Evolutionary conservation across 2,329 filamentous ascomycete genomes (phyloP).

Genomic region (Phialophora expanda): DNA sequence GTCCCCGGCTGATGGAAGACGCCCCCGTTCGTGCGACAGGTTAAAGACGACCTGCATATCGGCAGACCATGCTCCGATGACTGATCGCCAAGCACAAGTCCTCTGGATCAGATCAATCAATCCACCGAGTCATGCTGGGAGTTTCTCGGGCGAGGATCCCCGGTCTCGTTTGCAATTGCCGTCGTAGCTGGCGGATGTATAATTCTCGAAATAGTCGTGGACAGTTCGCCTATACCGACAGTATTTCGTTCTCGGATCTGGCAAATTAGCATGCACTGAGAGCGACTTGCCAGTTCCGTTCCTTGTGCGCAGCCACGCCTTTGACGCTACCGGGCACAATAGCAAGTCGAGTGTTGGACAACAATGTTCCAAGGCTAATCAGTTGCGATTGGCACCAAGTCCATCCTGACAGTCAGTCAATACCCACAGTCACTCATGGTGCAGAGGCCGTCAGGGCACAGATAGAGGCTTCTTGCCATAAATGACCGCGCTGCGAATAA

Average conservation of each 20-base stretch:
- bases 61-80: not conserved
- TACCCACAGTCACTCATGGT: not conserved
- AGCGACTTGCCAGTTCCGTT: too few species aligned
- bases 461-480: conserved; percentile 13
- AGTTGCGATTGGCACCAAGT: not conserved
- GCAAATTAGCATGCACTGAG: not conserved
- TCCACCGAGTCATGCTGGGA: not conserved
- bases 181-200: too few species aligned
- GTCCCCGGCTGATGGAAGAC: not conserved
- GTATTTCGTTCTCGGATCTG: not conserved
- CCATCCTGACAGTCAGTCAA: not conserved
- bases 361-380: not conserved
- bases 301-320: too few species aligned
- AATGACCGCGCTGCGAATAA: conserved; percentile 6
- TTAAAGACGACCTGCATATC: not conserved
- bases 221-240: not conserved
- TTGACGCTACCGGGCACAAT: too few species aligned
- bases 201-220: not conserved
- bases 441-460: not conserved
- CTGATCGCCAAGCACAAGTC: not conserved
- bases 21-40: not conserved
- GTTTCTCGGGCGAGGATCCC: not conserved
- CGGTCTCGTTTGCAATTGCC: not conserved
- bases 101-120: not conserved
- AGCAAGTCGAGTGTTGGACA: not conserved